Base-by-base conservation (phyloP, 1,139 yeast species). In the Blastobotrys elegans region DNA sequence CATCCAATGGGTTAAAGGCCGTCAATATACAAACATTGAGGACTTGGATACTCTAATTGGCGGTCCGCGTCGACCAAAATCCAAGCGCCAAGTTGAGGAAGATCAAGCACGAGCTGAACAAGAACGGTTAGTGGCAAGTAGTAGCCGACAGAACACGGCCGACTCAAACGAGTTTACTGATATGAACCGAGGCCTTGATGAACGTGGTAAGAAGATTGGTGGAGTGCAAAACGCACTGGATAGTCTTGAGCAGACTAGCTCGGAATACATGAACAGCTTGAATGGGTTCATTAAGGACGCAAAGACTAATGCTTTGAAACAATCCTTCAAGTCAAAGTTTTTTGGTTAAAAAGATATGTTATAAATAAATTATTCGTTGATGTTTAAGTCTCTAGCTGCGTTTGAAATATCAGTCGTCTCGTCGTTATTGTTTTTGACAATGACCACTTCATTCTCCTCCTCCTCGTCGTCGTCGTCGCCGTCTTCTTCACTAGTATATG, bases 1-100 rank as follows among this genome's bases (percentile, higher is more conserved):
- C 0, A 71, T 87, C 47, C 94, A 84, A 66, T 86, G 97, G 95
- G 88, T 94, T 10, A 80, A 83, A 56, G 96, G 96, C 4, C 75
- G 82, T 1, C 79, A 77, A 36, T 74, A 75, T 51, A 74, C 84
- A 14, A 71, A 80, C 2, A 66, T 76, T 30, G 74, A 75, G 1
- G 96, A 87, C 41, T 58, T 71, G n/a, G 73, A 71, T 51, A 45
- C 53, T n/a, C 48, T 63, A 24, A 62, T 71, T 46, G 73, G 71
- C 4, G 73, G 73, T 4, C 64, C 68, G 4, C 57, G 67, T 17
- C 60, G 74, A 8, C 70, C 71, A 17, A 66, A 60, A 47, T 57
- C 70, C 11, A 58, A 64, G 41, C 54, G 61, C 14, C 57, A 54
- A 52, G 52, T 60, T 20, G 64, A 57, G 34, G 61, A 59, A 49